A percentile compares a stretch with the other conserved stretches of the same genome.
These are phyloP conservation scores for Entomortierella chlamydospora DNA, from an alignment of 192 early-diverging fungal species.

Conservation along the genomic window DNA sequence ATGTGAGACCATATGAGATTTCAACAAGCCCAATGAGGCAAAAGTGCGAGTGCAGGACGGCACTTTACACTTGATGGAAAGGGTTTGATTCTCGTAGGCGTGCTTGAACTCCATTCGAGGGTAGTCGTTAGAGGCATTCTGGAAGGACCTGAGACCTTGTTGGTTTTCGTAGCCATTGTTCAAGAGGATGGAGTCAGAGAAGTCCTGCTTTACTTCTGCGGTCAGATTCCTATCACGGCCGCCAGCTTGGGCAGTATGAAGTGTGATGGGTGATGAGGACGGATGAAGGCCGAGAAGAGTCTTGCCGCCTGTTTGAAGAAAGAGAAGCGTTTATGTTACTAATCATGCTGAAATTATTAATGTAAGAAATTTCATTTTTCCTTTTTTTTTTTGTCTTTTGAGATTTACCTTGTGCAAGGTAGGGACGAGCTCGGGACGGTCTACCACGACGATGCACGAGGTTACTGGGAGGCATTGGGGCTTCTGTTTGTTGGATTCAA, in stretches of 20 bases:
- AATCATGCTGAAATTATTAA: no score
- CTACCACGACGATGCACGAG: neutral
- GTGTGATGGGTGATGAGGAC: neutral
- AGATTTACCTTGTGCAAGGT: neutral
- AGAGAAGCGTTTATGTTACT: no score
- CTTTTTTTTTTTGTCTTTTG: neutral
- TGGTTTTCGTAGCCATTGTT: neutral
- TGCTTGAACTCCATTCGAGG: neutral
- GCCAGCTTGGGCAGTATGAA: neutral
- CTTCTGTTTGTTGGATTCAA: neutral
- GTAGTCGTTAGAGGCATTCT: neutral
- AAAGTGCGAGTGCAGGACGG: slow-evolving; percentile 4
- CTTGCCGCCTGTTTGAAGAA: neutral
- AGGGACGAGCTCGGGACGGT: neutral
- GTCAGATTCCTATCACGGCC: neutral
- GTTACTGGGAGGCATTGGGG: no score
- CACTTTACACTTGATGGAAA: neutral
- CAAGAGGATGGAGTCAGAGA: no score
- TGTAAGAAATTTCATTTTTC: no score
- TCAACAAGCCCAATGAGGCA: slow-evolving; percentile 14
- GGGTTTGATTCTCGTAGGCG: neutral
- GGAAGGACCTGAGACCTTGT: neutral
- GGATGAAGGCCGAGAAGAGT: neutral
- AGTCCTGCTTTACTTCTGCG: neutral
- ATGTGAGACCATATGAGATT: slow-evolving; percentile 43